These are phyloP conservation scores for Funneliformis geosporum DNA, from an alignment of 192 early-diverging fungal species.

Conservation along the genomic window DNA sequence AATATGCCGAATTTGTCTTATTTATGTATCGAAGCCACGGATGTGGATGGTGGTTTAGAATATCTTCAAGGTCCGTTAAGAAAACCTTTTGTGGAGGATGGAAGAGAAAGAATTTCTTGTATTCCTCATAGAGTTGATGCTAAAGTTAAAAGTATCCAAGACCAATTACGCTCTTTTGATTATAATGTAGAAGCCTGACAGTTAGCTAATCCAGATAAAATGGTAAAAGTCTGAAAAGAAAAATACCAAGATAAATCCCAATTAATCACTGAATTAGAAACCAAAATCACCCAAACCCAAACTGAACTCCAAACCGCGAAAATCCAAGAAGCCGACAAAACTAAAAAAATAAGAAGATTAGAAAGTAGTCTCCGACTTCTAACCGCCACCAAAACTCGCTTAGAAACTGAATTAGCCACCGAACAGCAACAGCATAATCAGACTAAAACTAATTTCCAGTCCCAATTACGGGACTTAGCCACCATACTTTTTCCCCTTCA, in stretches of 20 bases:
- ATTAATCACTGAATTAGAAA: background rate
- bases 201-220: slow-evolving; percentile 1
- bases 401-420: background rate
- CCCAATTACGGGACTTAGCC: background rate
- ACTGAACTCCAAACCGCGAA: background rate
- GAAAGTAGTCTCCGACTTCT: background rate
- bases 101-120: background rate
- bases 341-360: slow-evolving; percentile 2
- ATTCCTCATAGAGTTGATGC: background rate
- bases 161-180: slow-evolving; percentile 13
- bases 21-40: slow-evolving; percentile 19
- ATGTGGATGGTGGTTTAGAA: background rate
- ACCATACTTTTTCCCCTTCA: background rate
- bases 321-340: background rate
- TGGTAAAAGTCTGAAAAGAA: background rate
- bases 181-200: slow-evolving; percentile 26
- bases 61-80: slow-evolving; percentile 1
- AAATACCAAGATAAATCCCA: too few species aligned
- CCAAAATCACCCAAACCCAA: background rate
- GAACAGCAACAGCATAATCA: background rate
- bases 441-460: background rate
- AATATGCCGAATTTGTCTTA: too few species aligned
- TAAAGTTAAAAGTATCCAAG: slow-evolving; percentile 7
- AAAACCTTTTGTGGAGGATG: background rate
- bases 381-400: background rate